Evolutionary conservation across 352 stramenopile species (phyloP).

Genomic region (Globisporangium takayamanum): DNA sequence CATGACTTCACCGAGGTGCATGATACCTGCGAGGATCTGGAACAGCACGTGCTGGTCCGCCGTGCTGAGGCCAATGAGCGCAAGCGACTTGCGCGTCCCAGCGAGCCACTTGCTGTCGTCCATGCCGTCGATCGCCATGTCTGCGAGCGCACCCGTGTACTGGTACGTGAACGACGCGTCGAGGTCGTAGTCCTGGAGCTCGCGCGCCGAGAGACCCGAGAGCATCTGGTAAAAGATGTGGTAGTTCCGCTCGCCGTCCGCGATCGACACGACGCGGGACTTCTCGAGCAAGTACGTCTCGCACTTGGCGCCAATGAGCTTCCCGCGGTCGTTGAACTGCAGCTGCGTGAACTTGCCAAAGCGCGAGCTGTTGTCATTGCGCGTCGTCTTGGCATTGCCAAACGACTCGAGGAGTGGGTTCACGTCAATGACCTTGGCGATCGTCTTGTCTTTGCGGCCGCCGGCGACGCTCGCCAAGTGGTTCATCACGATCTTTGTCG

Average conservation of each 20-base stretch:
- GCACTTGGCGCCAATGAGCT: conserved; percentile 82
- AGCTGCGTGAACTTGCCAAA: conserved; percentile 91
- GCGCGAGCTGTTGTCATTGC: conserved; percentile 90
- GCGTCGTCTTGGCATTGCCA: conserved; percentile 91
- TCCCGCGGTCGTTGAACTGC: conserved; percentile 75
- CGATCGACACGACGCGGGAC: conserved; percentile 91
- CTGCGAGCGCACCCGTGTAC: conserved; percentile 61
- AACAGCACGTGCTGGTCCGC: conserved; percentile 70
- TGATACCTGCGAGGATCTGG: conserved; percentile 83
- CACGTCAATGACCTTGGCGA: conserved; percentile 89
- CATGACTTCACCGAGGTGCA: conserved; percentile 95
- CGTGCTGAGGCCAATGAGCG: conserved; percentile 62
- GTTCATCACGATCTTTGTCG: conserved; percentile 94
- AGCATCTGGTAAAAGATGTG: conserved; percentile 97
- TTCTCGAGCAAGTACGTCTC: conserved; percentile 97
- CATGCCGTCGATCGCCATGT: conserved; percentile 83
- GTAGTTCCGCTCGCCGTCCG: conserved; percentile 96
- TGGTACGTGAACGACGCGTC: conserved; percentile 60
- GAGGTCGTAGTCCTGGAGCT: conserved; percentile 57
- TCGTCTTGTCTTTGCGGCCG: conserved; percentile 84
- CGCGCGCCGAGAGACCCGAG: conserved; percentile 41
- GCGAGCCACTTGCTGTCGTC: conserved; percentile 83
- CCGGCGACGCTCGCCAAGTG: conserved; percentile 78
- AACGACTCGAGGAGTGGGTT: conserved; percentile 92
- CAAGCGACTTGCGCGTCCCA: conserved; percentile 71